Evolutionary conservation across 2,329 filamentous ascomycete species (phyloP), one percentile per base, ranked within the genome.

Genomic region (Pseudogymnoascus sp.): DNA sequence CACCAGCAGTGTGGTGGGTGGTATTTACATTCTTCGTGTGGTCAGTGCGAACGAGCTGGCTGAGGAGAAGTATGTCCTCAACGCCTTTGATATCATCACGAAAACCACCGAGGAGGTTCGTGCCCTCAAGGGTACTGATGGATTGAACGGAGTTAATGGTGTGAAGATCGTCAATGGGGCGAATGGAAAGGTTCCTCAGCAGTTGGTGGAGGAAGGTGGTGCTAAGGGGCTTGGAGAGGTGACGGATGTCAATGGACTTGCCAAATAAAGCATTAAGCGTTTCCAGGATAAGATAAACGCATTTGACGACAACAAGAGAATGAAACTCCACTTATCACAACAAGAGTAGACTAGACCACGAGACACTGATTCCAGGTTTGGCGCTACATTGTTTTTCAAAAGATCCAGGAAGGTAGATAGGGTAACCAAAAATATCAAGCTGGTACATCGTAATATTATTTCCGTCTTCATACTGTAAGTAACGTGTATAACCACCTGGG

Each of bases 11-110:
- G 83, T 91, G 4, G 81, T 96, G 11, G 85, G 84, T 7, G 89
- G 86, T 0, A 80, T 86, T 19, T 91, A 91, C 74, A 88, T 89
- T 1, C 96, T 98, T 65, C 82, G 93, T 0, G 85, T 97, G 38
- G 88, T 93, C 22, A 91, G 90, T 63, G 88, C 84, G 0, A 90
- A 89, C 69, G 78, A 83, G 24, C 78, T 84, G 41, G 85, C 88
- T 0, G 87, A 93, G 73, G 87, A 90, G 75, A 83, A 84, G 71
- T 89, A 91, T 74, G 76, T 97, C 3, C 79, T 85, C 65, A 81
- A 81, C 65, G 86, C 92, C 0, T 96, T 96, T 78, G 84, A 89
- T 12, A 82, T 90, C 62, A 73, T 97, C 38, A 85, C 92, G 3
- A 66, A 69, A 11, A 72, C 70, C 8, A 66, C 68, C 2, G 72